Percentiles rank a stretch among this genome's conserved stretches.
Conservation (phyloP, 2,329 filamentous ascomycete species). For the Monilinia polystroma region DNA sequence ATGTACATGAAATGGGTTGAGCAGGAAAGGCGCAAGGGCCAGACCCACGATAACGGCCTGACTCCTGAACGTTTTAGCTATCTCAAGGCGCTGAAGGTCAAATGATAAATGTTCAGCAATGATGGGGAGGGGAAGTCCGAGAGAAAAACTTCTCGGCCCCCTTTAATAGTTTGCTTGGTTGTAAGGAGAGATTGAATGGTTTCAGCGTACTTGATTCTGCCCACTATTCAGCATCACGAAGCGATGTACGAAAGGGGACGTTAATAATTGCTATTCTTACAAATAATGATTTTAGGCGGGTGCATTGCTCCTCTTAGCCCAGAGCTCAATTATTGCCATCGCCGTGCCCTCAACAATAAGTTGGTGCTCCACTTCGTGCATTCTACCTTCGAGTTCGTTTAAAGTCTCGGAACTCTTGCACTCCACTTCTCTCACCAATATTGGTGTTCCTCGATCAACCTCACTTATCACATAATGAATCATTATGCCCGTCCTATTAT, state of each 20-base stretch:
- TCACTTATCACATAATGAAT: constrained; percentile 79
- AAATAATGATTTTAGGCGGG: constrained; percentile 18
- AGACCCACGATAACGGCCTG: background rate
- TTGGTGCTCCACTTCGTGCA: constrained; percentile 75
- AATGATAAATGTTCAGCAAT: constrained; percentile 9
- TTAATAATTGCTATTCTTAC: constrained; percentile 15
- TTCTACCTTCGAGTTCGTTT: constrained; percentile 65
- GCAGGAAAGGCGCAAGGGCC: constrained; percentile 29
- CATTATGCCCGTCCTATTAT: constrained; percentile 77
- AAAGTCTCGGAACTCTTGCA: constrained; percentile 64
- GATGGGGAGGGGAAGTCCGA: background rate
- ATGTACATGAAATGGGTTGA: constrained; percentile 64
- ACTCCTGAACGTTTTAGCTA: too few relatives aligned
- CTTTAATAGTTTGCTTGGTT: constrained; percentile 3
- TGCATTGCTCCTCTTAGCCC: constrained; percentile 33
- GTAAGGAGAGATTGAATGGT: constrained; percentile 1
- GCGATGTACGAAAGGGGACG: background rate
- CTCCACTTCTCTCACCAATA: constrained; percentile 68
- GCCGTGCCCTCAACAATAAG: constrained; percentile 74
- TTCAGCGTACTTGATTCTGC: constrained; percentile 1
- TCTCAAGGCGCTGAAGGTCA: background rate
- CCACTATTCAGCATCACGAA: constrained; percentile 6
- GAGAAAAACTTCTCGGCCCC: background rate
- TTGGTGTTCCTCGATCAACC: constrained; percentile 76
- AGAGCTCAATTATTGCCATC: constrained; percentile 47